A percentile compares a stretch with the other conserved stretches of the same genome.
phyloP scores from a whole-genome alignment of 1,284 basidiomycete genomes.

The Apiotrichum gamsii region DNA sequence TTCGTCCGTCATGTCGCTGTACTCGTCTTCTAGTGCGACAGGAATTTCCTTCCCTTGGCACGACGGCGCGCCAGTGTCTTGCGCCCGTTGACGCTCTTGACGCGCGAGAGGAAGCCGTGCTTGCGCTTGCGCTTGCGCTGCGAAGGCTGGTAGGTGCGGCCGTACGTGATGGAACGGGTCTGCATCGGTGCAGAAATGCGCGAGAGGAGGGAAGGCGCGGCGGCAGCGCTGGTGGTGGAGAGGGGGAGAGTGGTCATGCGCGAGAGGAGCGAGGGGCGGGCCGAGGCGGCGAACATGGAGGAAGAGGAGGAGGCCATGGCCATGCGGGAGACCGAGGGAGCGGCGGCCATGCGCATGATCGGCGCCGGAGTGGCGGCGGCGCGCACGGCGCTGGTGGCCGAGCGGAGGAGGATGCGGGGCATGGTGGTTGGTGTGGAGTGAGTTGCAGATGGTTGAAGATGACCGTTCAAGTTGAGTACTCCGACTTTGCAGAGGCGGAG shows the following conservation, averaged over 20 bases:
- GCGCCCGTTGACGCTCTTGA: conserved; percentile 29
- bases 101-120: conserved; percentile 74
- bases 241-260: conserved; percentile 5
- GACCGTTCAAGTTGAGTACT: no score
- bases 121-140: conserved; percentile 81
- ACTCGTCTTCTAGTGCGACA: conserved; percentile 54
- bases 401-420: conserved; percentile 12
- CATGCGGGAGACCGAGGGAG: not conserved
- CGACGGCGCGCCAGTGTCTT: conserved; percentile 57
- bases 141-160: conserved; percentile 79
- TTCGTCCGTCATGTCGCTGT: no score
- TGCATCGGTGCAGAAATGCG: conserved; percentile 16
- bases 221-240: not conserved
- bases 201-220: conserved; percentile 8
- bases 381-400: conserved; percentile 1
- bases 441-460: not conserved
- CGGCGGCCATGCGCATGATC: no score
- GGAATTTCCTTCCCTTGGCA: conserved; percentile 57
- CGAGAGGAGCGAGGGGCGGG: conserved; percentile 2
- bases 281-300: conserved; percentile 1
- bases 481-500: no score
- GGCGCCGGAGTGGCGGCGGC: not conserved
- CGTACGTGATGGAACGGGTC: conserved; percentile 46
- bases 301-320: not conserved
- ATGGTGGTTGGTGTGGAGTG: not conserved